phyloP scores from a whole-genome alignment of 495 filamentous ascomycete species.

The Penicillium coprophilum region DNA sequence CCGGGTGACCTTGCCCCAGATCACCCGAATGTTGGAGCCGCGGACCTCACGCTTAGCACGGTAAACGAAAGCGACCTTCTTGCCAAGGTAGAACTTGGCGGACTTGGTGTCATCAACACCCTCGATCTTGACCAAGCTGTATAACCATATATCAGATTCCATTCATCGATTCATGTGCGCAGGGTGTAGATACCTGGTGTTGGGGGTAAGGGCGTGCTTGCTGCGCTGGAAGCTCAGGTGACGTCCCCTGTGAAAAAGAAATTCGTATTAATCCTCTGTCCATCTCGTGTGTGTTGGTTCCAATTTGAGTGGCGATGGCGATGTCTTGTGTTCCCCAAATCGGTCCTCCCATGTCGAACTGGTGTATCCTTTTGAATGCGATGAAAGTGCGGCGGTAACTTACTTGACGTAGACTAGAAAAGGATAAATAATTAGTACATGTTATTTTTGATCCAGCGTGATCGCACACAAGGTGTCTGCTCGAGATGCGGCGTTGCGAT shows the following conservation, averaged over 20 bases:
- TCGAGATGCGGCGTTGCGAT: slow-evolving; percentile 20
- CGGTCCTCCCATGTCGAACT: slow-evolving; percentile 17
- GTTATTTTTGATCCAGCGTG: slow-evolving; percentile 10
- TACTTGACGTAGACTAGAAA: slow-evolving; percentile 88
- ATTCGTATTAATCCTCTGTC: slow-evolving; percentile 38
- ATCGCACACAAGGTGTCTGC: slow-evolving; percentile 10
- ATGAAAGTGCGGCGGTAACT: slow-evolving; percentile 45
- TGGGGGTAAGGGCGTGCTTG: slow-evolving; percentile 79
- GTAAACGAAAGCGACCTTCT: slow-evolving; percentile 97
- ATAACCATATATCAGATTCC: slow-evolving; percentile 32
- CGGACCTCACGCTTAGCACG: slow-evolving; percentile 86
- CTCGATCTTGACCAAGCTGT: slow-evolving; percentile 89
- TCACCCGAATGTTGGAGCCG: slow-evolving; percentile 95
- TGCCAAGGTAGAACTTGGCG: slow-evolving; percentile 90
- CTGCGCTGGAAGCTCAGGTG: slow-evolving; percentile 93
- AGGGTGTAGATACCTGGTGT: slow-evolving; percentile 56
- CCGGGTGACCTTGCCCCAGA: slow-evolving; percentile 98
- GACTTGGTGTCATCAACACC: slow-evolving; percentile 85
- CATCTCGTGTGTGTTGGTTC: slow-evolving; percentile 12
- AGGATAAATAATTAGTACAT: slow-evolving; percentile 38
- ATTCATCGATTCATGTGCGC: slow-evolving; percentile 18
- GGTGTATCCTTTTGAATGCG: slow-evolving; percentile 21
- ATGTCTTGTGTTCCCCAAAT: slow-evolving; percentile 11
- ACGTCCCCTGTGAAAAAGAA: slow-evolving; percentile 64
- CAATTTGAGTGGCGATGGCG: slow-evolving; percentile 5